These are phyloP conservation scores for Fusarium nanum DNA, from an alignment of 2,329 filamentous ascomycete genomes.

Conservation along the genomic window DNA sequence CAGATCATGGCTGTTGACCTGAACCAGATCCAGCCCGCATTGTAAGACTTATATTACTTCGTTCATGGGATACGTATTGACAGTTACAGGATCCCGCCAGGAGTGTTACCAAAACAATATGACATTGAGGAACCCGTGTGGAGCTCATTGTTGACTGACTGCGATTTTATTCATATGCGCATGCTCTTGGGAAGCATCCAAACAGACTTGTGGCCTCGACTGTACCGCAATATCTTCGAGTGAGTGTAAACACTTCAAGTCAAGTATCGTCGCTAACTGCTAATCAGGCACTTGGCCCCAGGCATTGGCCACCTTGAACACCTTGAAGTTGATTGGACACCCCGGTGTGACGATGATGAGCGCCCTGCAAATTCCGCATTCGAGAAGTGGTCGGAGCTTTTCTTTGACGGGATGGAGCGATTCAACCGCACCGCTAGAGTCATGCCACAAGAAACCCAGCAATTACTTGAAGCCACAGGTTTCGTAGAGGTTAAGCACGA, in stretches of 20 bases:
- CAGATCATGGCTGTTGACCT: slow-evolving; percentile 55
- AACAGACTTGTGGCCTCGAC: slow-evolving; percentile 72
- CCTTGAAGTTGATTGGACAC: slow-evolving; percentile 86
- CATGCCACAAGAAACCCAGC: slow-evolving; percentile 61
- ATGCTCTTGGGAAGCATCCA: slow-evolving; percentile 82
- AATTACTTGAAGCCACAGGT: slow-evolving; percentile 74
- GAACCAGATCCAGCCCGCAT: slow-evolving; percentile 54
- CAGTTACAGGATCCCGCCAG: slow-evolving; percentile 73
- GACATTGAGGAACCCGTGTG: slow-evolving; percentile 81
- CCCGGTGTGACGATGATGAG: slow-evolving; percentile 75
- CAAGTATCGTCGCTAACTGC: slow-evolving; percentile 21
- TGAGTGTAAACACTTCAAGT: slow-evolving; percentile 54
- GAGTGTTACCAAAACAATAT: slow-evolving; percentile 65
- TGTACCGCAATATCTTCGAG: slow-evolving; percentile 78
- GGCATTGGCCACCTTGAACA: slow-evolving; percentile 84
- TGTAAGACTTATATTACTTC: slow-evolving; percentile 46
- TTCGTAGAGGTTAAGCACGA: slow-evolving; percentile 83
- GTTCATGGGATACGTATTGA: slow-evolving; percentile 26
- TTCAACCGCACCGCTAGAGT: slow-evolving; percentile 74
- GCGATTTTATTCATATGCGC: slow-evolving; percentile 86
- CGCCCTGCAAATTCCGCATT: slow-evolving; percentile 69
- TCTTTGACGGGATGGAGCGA: slow-evolving; percentile 75
- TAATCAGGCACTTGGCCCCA: slow-evolving; percentile 76
- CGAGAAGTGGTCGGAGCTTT: slow-evolving; percentile 74
- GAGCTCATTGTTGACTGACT: slow-evolving; percentile 62